phyloP scores from a whole-genome alignment of 441 rosid species.

The Gossypium schwendimanii region DNA sequence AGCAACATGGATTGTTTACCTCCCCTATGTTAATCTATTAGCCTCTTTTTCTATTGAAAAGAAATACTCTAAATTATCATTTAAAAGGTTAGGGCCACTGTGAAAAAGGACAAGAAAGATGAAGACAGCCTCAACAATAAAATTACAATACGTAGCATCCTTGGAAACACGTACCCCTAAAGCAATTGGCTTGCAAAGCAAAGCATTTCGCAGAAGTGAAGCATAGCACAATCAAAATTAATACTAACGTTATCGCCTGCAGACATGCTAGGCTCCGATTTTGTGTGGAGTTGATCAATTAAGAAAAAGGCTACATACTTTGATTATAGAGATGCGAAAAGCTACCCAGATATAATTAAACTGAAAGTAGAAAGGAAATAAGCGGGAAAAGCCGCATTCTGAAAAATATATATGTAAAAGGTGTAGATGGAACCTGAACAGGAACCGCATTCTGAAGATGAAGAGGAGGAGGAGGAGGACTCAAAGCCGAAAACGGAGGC shows the following conservation, averaged over 20 bases:
- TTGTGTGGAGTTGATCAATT: neutral
- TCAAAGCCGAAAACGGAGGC: slow-evolving; percentile 58
- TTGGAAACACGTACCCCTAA: neutral
- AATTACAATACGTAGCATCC: neutral
- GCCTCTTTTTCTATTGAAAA: neutral
- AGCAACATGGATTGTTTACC: neutral
- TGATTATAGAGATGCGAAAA: neutral
- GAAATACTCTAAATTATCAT: neutral
- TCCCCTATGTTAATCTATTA: neutral
- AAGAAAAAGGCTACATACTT: neutral
- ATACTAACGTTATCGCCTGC: neutral
- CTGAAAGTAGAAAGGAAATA: neutral
- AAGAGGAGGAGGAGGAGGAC: slow-evolving; percentile 44
- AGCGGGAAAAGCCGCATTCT: neutral
- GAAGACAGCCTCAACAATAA: neutral
- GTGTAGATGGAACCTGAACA: slow-evolving; percentile 34
- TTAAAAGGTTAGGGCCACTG: neutral
- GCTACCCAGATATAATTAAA: neutral
- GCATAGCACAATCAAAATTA: neutral
- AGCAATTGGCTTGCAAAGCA: neutral
- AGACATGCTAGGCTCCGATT: neutral
- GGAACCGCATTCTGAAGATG: slow-evolving; percentile 32
- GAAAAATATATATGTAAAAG: neutral
- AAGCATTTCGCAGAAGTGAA: neutral
- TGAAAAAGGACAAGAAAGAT: neutral